Evolutionary conservation across 139 green algal species (phyloP), one percentile per base, ranked within the genome.

Genomic region (Volvox africanus): DNA sequence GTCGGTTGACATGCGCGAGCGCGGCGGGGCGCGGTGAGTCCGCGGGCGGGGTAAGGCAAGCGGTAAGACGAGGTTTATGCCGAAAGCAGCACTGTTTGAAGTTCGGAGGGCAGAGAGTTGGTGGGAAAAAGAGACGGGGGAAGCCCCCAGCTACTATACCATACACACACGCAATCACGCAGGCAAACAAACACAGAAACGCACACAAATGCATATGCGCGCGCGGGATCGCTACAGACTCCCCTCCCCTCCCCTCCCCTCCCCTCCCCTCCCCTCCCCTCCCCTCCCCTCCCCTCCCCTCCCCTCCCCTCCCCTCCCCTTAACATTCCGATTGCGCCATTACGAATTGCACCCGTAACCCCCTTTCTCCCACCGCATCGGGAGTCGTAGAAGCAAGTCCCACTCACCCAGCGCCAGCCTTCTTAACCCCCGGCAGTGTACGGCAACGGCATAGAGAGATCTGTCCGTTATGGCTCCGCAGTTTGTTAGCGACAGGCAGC

Each of bases 381-480:
- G 44, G 9, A 9, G 44, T 9, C 44, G 9, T 55, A 55, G 44
- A 55, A 55, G 44, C 44, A 55, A 55, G 26, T 17, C 44, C 44
- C 37, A 5, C 84, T 28, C 73, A 90, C 86, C 86, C 44, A 90
- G 86, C 30, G 20, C 30, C 50, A 90, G 71, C 22, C 55, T 61
- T 1, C 2, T 65, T 6, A 90, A 69, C 20, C 86, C 73, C 26
- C 84, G 62, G 88, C 91, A 95, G 84, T 92, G 84, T 37, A 73
- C 80, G 0, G 93, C 93, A 1, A 93, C 37, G 9, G 93, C 88
- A 61, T 93, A 95, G 36, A 95, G 68, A 2, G 91, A 91, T 32
- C 93, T 89, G 85, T 95, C 81, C 11, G 91, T 93, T 75, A 94
- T 83, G 75, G 87, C 85, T 37, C 89, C 89, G 82, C 93, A 95